Evolutionary conservation across 208 protist genomes (phyloP).

Genomic region (Trypanosoma cruzi): DNA sequence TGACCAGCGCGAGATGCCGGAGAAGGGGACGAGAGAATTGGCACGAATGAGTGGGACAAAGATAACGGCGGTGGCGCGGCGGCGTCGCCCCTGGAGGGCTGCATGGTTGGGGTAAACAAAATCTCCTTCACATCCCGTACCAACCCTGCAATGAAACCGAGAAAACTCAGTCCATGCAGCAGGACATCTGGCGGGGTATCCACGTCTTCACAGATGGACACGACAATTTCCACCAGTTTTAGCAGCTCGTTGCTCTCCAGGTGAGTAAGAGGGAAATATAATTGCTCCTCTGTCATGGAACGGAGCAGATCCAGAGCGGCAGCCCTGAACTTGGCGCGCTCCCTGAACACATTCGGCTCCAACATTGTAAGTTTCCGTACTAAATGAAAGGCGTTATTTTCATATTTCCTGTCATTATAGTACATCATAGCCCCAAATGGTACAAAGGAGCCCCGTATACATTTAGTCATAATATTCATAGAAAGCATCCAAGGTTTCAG

Average conservation of each 20-base stretch:
- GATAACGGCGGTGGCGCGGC: constrained; percentile 5
- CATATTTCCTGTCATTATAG: constrained; percentile 86
- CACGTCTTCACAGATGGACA: constrained; percentile 70
- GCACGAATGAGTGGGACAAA: not conserved
- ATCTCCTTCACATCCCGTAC: constrained; percentile 75
- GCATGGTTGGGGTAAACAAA: constrained; percentile 27
- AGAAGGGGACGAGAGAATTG: not conserved
- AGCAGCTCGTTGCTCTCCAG: constrained; percentile 62
- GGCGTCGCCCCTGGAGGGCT: constrained; percentile 6
- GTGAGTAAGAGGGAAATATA: constrained; percentile 67
- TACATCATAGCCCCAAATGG: constrained; percentile 84
- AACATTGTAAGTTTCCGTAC: constrained; percentile 72
- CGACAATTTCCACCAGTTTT: constrained; percentile 52
- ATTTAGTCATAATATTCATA: constrained; percentile 61
- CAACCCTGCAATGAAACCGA: constrained; percentile 72
- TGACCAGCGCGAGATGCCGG: not conserved
- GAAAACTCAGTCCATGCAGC: constrained; percentile 68
- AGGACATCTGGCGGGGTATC: constrained; percentile 58
- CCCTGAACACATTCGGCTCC: constrained; percentile 56
- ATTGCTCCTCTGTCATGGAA: constrained; percentile 62
- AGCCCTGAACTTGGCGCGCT: constrained; percentile 62
- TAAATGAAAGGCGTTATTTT: constrained; percentile 62
- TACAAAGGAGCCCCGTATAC: constrained; percentile 68
- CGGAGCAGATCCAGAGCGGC: constrained; percentile 67
- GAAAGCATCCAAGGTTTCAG: constrained; percentile 81